Evolutionary conservation across 176 grass and related monocot genomes (phyloP).

Genomic region (Raddia guianensis): DNA sequence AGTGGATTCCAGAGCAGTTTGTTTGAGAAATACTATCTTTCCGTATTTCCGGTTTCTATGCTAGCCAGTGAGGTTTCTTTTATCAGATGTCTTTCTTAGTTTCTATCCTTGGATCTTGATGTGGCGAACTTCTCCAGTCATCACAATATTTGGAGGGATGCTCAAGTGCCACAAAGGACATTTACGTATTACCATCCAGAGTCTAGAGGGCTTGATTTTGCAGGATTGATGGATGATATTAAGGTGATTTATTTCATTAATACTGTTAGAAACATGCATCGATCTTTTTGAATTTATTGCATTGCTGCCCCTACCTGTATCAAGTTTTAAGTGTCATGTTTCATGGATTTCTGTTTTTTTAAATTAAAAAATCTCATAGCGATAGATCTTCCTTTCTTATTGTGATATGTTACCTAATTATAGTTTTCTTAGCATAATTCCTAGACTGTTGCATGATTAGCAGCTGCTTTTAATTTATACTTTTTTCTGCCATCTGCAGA

Average conservation of each 20-base stretch:
- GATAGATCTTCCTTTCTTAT: neutral
- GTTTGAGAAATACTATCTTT: conserved; percentile 4
- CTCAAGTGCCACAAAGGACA: conserved; percentile 74
- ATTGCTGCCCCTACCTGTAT: conserved; percentile 9
- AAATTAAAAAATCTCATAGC: neutral
- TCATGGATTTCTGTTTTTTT: neutral
- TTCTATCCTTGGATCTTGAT: conserved; percentile 20
- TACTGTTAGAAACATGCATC: neutral
- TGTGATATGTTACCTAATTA: neutral
- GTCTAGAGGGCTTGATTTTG: conserved; percentile 83
- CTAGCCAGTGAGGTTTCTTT: neutral
- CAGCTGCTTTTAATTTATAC: conserved; percentile 1
- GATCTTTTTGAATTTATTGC: conserved; percentile 12
- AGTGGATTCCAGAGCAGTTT: neutral
- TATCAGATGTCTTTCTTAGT: neutral
- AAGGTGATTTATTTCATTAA: conserved; percentile 58
- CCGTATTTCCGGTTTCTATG: neutral
- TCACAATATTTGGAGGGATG: conserved; percentile 97
- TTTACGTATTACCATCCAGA: conserved; percentile 85
- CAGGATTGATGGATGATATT: conserved; percentile 88
- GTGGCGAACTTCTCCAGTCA: conserved; percentile 59
- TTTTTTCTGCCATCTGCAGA: conserved; percentile 47
- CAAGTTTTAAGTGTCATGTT: neutral
- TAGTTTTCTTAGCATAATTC: conserved; percentile 11
- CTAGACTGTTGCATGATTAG: neutral